Conservation (phyloP, 2,329 filamentous ascomycete species). For the Apiospora arundinis region DNA sequence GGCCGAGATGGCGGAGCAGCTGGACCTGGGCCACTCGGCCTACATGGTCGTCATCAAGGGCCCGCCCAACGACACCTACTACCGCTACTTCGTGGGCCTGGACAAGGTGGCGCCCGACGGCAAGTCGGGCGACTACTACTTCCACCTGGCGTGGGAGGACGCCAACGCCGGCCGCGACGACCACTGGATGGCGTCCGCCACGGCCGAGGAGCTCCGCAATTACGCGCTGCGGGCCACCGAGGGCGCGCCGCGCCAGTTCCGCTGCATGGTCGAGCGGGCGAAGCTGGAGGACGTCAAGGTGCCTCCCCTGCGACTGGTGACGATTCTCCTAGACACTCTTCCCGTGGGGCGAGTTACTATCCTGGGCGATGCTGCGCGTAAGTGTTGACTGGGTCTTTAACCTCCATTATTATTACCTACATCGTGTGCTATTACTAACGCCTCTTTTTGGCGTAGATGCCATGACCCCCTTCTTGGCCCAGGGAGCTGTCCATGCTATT, state of each 20-base stretch:
- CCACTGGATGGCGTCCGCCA: conserved; percentile 71
- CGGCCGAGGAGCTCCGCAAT: conserved; percentile 61
- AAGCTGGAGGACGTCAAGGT: conserved; percentile 21
- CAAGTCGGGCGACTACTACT: conserved; percentile 36
- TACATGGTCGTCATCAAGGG: conserved; percentile 33
- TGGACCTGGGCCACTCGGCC: conserved; percentile 41
- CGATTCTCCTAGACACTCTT: conserved; percentile 27
- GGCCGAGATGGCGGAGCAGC: conserved; percentile 38
- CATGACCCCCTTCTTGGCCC: conserved; percentile 30
- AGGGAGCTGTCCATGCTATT: conserved; percentile 34
- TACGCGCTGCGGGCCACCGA: conserved; percentile 29
- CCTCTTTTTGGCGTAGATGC: neutral
- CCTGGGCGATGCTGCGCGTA: conserved; percentile 33
- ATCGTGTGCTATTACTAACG: neutral
- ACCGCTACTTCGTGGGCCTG: conserved; percentile 33
- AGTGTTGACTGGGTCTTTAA: neutral
- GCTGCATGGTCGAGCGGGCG: conserved; percentile 30
- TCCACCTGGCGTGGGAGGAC: conserved; percentile 26
- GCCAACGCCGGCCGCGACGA: conserved; percentile 24
- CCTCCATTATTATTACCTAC: neutral
- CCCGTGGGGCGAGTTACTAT: conserved; percentile 30
- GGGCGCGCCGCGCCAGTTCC: conserved; percentile 29
- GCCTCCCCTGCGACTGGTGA: conserved; percentile 20
- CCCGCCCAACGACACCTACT: neutral
- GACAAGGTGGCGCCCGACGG: conserved; percentile 30